phyloP scores from a whole-genome alignment of 2,329 filamentous ascomycete species.

The Calonectria pauciramosa region DNA sequence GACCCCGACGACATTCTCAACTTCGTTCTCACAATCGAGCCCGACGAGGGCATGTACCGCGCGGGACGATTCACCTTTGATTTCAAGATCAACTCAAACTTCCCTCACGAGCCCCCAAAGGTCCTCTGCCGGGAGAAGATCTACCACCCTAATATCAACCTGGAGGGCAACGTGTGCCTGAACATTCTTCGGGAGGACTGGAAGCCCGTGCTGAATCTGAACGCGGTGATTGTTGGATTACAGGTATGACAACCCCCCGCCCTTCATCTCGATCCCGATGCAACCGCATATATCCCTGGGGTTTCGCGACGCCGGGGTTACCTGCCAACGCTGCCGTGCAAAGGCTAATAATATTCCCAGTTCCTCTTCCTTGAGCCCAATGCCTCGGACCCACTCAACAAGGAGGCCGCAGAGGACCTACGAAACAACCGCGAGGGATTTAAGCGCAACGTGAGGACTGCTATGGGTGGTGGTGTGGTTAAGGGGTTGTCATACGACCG shows the following conservation, averaged over 20 bases:
- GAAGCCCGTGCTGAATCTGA: constrained; percentile 98
- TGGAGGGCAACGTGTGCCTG: constrained; percentile 97
- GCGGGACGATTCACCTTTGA: constrained; percentile 89
- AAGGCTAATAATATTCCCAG: constrained; percentile 59
- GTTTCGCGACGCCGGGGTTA: neutral
- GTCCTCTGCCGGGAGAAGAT: constrained; percentile 98
- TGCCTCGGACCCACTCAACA: constrained; percentile 96
- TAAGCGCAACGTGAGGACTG: constrained; percentile 87
- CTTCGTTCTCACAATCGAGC: constrained; percentile 85
- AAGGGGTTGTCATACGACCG: constrained; percentile 82
- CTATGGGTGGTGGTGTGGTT: constrained; percentile 86
- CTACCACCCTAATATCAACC: constrained; percentile 98
- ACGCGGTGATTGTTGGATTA: constrained; percentile 94
- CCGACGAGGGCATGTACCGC: constrained; percentile 91
- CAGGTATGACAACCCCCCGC: constrained; percentile 67
- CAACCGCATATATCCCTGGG: neutral
- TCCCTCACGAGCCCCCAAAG: constrained; percentile 97
- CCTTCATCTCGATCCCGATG: neutral
- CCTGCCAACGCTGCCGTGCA: neutral
- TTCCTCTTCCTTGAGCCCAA: constrained; percentile 99
- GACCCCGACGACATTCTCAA: constrained; percentile 89
- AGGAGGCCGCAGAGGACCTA: constrained; percentile 95
- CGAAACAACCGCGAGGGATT: constrained; percentile 88
- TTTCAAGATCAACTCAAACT: constrained; percentile 94
- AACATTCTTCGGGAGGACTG: constrained; percentile 98